Conservation (phyloP, 768 basidiomycete genomes). For the Mrakia frigida region DNA sequence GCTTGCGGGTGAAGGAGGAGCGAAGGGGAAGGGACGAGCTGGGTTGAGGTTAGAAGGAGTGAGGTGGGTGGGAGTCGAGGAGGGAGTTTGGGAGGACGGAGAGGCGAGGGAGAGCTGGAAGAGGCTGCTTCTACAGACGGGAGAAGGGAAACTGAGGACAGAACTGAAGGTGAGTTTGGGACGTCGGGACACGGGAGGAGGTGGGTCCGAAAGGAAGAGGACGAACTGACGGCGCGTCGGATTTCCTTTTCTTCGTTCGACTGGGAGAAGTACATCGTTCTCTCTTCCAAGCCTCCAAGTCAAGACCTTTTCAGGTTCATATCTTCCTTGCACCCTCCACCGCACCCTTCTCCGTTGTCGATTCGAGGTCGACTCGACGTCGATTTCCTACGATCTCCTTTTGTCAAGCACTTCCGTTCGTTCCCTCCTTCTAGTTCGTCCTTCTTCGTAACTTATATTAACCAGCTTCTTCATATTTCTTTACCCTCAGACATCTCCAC, state of each 20-base stretch:
- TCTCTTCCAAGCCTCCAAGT: neutral
- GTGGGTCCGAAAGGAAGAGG: neutral
- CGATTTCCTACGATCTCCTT: neutral
- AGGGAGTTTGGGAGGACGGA: neutral
- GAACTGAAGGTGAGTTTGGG: neutral
- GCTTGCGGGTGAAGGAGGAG: neutral
- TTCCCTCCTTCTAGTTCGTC: neutral
- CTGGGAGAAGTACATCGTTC: neutral
- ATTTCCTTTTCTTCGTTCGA: neutral
- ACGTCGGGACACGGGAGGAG: neutral
- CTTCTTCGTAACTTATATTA: neutral
- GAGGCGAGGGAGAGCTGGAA: neutral
- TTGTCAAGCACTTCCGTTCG: slow-evolving; percentile 8
- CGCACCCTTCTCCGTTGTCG: neutral
- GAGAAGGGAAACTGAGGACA: neutral
- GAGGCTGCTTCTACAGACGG: neutral
- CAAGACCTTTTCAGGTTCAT: neutral
- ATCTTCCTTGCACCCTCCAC: neutral
- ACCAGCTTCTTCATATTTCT: neutral
- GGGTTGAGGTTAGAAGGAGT: neutral
- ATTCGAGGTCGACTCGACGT: neutral
- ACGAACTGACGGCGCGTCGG: neutral
- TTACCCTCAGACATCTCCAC: neutral
- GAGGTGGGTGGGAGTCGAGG: slow-evolving; percentile 1
- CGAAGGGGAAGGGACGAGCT: neutral